Evolutionary conservation across 2,329 filamentous ascomycete genomes (phyloP).

Genomic region (Fusarium sp.): DNA sequence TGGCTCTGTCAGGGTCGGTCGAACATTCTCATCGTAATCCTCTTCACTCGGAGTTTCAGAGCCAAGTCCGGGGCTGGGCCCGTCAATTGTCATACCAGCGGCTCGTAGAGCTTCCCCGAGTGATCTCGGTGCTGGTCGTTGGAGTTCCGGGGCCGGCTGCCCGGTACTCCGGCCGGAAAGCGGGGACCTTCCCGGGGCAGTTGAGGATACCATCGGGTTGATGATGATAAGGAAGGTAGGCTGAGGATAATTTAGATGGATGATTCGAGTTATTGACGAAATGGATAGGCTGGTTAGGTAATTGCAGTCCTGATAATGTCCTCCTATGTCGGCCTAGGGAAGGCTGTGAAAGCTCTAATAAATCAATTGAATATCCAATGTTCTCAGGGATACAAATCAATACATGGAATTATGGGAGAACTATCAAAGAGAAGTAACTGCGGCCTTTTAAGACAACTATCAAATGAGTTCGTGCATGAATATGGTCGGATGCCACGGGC

Average conservation of each 20-base stretch:
- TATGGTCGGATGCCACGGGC: conserved; percentile 35
- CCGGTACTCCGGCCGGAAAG: conserved; percentile 19
- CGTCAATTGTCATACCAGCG: conserved; percentile 39
- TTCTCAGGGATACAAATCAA: background rate
- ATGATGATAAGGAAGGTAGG: too few relatives aligned
- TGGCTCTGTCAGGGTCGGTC: conserved; percentile 39
- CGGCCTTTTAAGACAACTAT: conserved; percentile 22
- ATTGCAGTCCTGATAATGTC: background rate
- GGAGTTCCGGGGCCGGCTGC: conserved; percentile 1
- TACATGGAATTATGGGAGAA: background rate
- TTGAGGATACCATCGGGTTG: conserved; percentile 21
- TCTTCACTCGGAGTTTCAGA: conserved; percentile 58
- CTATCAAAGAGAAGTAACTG: background rate
- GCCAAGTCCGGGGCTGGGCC: conserved; percentile 35
- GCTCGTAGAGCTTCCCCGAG: conserved; percentile 44
- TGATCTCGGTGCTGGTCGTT: conserved; percentile 33
- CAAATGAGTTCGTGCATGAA: conserved; percentile 8
- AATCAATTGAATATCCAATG: background rate
- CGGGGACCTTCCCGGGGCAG: conserved; percentile 1
- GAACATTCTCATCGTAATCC: conserved; percentile 55
- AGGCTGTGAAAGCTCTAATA: background rate
- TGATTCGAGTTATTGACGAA: background rate
- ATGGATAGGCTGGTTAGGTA: background rate
- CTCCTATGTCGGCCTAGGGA: background rate
- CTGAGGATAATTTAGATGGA: background rate